A percentile compares a stretch with the other conserved stretches of the same genome.
These are phyloP conservation scores for Gaeumannomyces tritici DNA, from an alignment of 2,329 filamentous ascomycete species.

Conservation along the genomic window DNA sequence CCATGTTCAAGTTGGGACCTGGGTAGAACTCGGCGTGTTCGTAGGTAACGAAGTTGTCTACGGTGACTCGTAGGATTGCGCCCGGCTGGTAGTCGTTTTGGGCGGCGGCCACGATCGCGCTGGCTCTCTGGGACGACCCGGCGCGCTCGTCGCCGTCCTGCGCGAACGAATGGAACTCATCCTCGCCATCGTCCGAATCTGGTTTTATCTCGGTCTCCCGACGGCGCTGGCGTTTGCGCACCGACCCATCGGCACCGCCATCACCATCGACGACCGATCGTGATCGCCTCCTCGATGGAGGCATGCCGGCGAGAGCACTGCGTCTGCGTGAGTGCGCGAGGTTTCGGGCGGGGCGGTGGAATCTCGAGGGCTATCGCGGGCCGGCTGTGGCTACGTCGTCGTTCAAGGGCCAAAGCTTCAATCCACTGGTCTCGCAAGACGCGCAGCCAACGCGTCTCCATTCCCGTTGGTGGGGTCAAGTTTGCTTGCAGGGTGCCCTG, in stretches of 20 bases:
- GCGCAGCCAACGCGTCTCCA: neutral
- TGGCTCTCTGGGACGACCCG: conserved; percentile 8
- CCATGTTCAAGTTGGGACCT: conserved; percentile 92
- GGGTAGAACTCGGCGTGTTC: conserved; percentile 83
- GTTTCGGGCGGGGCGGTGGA: neutral
- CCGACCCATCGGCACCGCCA: conserved; percentile 23
- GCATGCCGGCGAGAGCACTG: neutral
- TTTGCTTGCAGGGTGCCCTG: neutral
- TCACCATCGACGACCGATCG: conserved; percentile 14
- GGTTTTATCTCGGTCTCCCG: conserved; percentile 16
- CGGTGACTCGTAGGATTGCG: conserved; percentile 77
- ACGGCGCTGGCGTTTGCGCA: conserved; percentile 19
- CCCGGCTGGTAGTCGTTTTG: conserved; percentile 53
- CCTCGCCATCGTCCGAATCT: conserved; percentile 6
- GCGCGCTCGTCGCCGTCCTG: conserved; percentile 10
- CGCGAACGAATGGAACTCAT: conserved; percentile 11
- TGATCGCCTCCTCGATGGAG: neutral
- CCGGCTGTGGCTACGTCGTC: neutral
- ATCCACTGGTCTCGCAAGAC: neutral
- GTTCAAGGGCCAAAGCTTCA: neutral
- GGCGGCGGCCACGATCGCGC: conserved; percentile 8
- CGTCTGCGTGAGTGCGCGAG: neutral
- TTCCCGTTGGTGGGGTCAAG: neutral
- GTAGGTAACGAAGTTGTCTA: conserved; percentile 92
- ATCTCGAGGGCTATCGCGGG: neutral